Evolutionary conservation across 306 rosid species (phyloP).

Genomic region (Medicago ruthenica): DNA sequence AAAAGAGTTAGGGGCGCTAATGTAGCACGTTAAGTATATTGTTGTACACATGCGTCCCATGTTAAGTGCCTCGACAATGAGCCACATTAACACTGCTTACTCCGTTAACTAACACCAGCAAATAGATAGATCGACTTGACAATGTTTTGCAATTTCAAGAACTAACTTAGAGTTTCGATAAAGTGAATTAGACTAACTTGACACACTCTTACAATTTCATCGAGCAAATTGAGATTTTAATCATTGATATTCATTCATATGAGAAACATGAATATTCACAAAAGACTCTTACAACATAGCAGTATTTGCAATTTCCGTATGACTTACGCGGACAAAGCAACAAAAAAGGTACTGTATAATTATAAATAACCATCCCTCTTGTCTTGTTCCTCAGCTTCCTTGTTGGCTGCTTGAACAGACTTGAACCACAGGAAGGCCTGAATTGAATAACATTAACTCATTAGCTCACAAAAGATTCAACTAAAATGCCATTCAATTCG

Average conservation of each 20-base stretch:
- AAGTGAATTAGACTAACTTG: background rate
- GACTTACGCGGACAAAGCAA: background rate
- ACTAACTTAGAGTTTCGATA: background rate
- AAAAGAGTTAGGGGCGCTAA: background rate
- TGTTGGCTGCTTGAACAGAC: constrained; percentile 89
- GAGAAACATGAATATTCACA: constrained; percentile 27
- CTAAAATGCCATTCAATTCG: background rate
- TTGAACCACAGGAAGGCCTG: constrained; percentile 93
- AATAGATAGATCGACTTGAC: background rate
- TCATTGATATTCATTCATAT: constrained; percentile 25
- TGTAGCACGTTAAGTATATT: background rate
- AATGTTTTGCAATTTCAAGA: background rate
- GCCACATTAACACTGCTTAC: background rate
- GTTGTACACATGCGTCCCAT: background rate
- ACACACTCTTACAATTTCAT: too few species aligned
- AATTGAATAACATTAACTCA: constrained; percentile 11
- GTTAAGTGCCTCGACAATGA: background rate
- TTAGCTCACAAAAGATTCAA: constrained; percentile 23
- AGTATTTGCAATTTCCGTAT: constrained; percentile 24
- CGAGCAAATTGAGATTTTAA: background rate
- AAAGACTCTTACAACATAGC: background rate
- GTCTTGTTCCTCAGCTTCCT: constrained; percentile 98
- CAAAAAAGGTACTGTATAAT: constrained; percentile 21
- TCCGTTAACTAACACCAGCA: background rate
- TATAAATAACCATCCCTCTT: constrained; percentile 84